phyloP scores from a whole-genome alignment of 257 asterid species.

The Petrea volubilis region DNA sequence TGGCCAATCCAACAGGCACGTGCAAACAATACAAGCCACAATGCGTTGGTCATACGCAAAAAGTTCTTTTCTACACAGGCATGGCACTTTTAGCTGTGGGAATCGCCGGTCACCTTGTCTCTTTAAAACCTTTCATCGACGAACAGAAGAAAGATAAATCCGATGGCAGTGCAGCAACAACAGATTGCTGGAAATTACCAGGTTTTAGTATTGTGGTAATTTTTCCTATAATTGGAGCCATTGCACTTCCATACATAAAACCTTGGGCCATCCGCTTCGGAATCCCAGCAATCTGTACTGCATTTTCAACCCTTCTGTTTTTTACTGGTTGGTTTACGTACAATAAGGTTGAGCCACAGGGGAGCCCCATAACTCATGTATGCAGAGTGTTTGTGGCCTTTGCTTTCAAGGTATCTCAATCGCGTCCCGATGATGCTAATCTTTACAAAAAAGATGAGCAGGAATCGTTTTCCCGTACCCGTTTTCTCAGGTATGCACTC shows the following conservation, averaged over 20 bases:
- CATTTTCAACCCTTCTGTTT: constrained; percentile 38
- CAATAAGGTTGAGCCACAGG: constrained; percentile 11
- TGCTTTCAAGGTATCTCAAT: constrained; percentile 24
- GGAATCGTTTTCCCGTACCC: constrained; percentile 23
- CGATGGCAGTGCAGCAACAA: not conserved
- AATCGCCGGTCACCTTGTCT: constrained; percentile 36
- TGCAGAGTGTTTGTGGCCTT: constrained; percentile 51
- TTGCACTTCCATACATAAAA: constrained; percentile 53
- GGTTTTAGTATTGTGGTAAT: not conserved
- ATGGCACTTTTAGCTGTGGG: constrained; percentile 50
- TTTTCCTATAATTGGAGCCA: constrained; percentile 32
- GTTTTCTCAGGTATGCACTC: constrained; percentile 21
- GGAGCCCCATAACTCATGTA: constrained; percentile 43
- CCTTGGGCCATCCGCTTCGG: constrained; percentile 57
- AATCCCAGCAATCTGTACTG: constrained; percentile 48
- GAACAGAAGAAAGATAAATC: constrained; percentile 23
- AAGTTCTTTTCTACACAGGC: constrained; percentile 44
- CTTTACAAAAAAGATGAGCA: constrained; percentile 16
- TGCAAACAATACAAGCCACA: constrained; percentile 43
- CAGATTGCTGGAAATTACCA: not conserved
- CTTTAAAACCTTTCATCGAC: constrained; percentile 19
- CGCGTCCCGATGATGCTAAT: constrained; percentile 15
- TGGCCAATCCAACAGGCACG: constrained; percentile 33
- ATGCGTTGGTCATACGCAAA: constrained; percentile 52
- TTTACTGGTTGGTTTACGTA: constrained; percentile 31